A percentile compares a stretch with the other conserved stretches of the same genome.
Evolutionary conservation across 331 rosid species (phyloP).

Genomic region (Arachis monticola): DNA sequence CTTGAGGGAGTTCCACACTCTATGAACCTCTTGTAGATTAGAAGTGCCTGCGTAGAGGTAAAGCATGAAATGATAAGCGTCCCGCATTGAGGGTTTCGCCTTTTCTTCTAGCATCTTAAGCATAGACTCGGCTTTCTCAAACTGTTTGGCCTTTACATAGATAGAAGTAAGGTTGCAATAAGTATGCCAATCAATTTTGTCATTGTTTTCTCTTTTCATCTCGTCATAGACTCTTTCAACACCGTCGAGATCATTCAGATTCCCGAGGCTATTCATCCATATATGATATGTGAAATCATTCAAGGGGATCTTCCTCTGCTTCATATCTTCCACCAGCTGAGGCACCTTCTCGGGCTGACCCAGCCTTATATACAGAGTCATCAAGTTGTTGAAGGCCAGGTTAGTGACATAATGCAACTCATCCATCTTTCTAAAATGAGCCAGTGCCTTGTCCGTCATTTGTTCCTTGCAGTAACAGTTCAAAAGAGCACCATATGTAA

Average conservation of each 20-base stretch:
- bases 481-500: constrained; percentile 72
- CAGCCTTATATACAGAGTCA: constrained; percentile 68
- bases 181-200: constrained; percentile 59
- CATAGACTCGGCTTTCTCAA: constrained; percentile 63
- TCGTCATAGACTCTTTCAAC: constrained; percentile 63
- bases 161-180: constrained; percentile 75
- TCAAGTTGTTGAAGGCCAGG: constrained; percentile 62
- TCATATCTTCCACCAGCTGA: constrained; percentile 56
- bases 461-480: constrained; percentile 70
- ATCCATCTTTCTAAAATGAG: constrained; percentile 58
- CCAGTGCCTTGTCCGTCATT: constrained; percentile 66
- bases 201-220: constrained; percentile 51
- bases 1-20: constrained; percentile 70
- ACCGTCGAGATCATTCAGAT: constrained; percentile 53
- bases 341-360: constrained; percentile 64
- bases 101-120: constrained; percentile 60
- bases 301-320: constrained; percentile 56
- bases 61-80: constrained; percentile 63
- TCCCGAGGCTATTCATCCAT: constrained; percentile 77
- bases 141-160: constrained; percentile 61
- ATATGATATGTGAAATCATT: constrained; percentile 49
- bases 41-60: constrained; percentile 69
- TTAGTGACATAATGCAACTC: constrained; percentile 50
- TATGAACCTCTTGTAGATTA: constrained; percentile 62
- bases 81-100: constrained; percentile 47